phyloP scores from a whole-genome alignment of 768 basidiomycete genomes.

The Vararia minispora region DNA sequence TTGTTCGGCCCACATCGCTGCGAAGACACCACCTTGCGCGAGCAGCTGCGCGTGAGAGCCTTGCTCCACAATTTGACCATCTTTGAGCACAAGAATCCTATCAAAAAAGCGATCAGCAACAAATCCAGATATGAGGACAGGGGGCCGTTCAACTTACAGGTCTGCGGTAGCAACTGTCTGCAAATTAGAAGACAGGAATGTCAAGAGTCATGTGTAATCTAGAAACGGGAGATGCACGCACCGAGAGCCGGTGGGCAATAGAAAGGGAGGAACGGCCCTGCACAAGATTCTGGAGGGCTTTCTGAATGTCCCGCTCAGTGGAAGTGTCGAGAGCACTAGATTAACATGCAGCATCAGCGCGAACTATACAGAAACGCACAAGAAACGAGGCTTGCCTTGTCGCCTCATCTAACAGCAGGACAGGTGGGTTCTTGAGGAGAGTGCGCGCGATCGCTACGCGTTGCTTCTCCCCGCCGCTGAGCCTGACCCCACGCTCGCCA shows the following conservation, averaged over 20 bases:
- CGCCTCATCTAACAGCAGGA: constrained; percentile 70
- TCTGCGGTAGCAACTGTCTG: constrained; percentile 48
- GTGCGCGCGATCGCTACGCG: constrained; percentile 83
- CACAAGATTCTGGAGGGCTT: constrained; percentile 71
- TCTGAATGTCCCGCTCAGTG: constrained; percentile 85
- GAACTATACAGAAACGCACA: background rate
- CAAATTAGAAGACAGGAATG: constrained; percentile 14
- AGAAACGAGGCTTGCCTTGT: constrained; percentile 36
- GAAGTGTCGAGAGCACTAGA: constrained; percentile 75
- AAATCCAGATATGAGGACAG: constrained; percentile 4
- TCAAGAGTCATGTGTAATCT: constrained; percentile 3
- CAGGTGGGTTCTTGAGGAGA: constrained; percentile 75
- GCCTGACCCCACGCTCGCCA: constrained; percentile 79
- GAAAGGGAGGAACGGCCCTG: constrained; percentile 64
- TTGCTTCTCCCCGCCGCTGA: constrained; percentile 87
- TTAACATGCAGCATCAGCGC: constrained; percentile 1
- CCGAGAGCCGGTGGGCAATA: constrained; percentile 71
- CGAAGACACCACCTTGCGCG: constrained; percentile 59
- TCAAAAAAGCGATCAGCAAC: constrained; percentile 7
- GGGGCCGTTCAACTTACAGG: constrained; percentile 30
- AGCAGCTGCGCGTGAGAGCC: constrained; percentile 74
- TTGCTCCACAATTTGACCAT: constrained; percentile 79
- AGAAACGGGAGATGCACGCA: constrained; percentile 24
- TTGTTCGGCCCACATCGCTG: constrained; percentile 85
- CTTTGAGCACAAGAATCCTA: constrained; percentile 84